Evolutionary conservation across 805 yeast genomes (phyloP).

Genomic region (Starmerella cellae): DNA sequence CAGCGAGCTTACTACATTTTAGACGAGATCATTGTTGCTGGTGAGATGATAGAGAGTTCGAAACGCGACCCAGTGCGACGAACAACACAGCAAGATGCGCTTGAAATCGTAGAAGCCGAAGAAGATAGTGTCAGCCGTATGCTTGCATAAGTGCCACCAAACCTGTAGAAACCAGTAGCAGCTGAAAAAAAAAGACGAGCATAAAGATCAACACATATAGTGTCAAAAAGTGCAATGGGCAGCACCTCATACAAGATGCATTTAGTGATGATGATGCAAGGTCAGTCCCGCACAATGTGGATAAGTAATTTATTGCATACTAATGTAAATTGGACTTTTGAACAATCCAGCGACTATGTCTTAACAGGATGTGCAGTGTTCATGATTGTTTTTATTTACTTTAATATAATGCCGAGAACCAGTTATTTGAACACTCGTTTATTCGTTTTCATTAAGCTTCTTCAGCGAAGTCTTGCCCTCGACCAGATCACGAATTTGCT

Average conservation of each 20-base stretch:
- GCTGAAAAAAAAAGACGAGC: no score
- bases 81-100: conserved; percentile 72
- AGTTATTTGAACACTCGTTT: no score
- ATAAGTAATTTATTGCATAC: no score
- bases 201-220: no score
- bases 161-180: no score
- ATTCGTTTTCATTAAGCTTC: conserved; percentile 13
- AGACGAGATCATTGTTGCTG: conserved; percentile 82
- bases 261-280: no score
- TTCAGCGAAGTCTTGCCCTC: conserved; percentile 28
- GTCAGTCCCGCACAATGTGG: no score
- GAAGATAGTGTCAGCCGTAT: conserved; percentile 27
- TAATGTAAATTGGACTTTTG: no score
- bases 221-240: no score
- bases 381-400: not conserved
- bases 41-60: conserved; percentile 72
- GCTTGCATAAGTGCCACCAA: conserved; percentile 14
- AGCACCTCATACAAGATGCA: no score
- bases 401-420: no score
- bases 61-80: conserved; percentile 64
- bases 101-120: conserved; percentile 64
- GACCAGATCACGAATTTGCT: conserved; percentile 43
- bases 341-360: no score
- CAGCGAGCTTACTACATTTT: conserved; percentile 83
- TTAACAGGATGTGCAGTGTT: not conserved